Evolutionary conservation across 805 yeast genomes (phyloP), one percentile per base, ranked within the genome.

Genomic region (Kluyveromyces aestuarii): DNA sequence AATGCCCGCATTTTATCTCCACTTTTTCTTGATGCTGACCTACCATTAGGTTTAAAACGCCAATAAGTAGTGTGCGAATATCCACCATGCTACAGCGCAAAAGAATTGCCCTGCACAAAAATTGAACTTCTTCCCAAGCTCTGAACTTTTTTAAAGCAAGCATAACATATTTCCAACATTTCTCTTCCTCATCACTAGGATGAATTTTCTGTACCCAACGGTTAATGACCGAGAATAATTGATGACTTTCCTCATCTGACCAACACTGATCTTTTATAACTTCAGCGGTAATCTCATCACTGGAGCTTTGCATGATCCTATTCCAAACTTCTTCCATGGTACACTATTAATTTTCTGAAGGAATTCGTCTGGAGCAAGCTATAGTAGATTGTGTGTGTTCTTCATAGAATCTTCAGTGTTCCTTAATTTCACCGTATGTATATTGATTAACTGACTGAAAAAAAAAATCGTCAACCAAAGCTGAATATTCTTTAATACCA

Each of bases 71-170:
- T 2, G 66, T 49, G 41, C 51, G 55, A 8, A 62, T 44, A 6
- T 55, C 60, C 8, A 45, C 41, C 36, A 55, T 57, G 25, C 41
- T 49, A 18, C 56, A 54, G 25, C 63, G 55, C 17, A 55, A 39
- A 42, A 59, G 54, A 6, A 62, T 39, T 40, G 51, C 61, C 39
- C 60, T 60, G 4, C 66, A 51, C 3, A 66, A 44, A 37, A 61
- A 50, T 25, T 52, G 50, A 6, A 62, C 51, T 18, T 59, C 58
- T 0, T 57, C 56, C 40, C 68, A 55, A 2, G 45, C n/a, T n/a
- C 36, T 17, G 27, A 33, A 37, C 18, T 13, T 17, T 11, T 13
- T 55, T 47, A 6, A 55, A 37, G 3, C 47, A 44, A 44, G 53
- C 59, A n/a, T 56, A 17, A 13, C 55, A 51, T 13, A 58, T 58